Conservation (phyloP, 2,329 filamentous ascomycete species). For the Phialemonium atrogriseum region DNA sequence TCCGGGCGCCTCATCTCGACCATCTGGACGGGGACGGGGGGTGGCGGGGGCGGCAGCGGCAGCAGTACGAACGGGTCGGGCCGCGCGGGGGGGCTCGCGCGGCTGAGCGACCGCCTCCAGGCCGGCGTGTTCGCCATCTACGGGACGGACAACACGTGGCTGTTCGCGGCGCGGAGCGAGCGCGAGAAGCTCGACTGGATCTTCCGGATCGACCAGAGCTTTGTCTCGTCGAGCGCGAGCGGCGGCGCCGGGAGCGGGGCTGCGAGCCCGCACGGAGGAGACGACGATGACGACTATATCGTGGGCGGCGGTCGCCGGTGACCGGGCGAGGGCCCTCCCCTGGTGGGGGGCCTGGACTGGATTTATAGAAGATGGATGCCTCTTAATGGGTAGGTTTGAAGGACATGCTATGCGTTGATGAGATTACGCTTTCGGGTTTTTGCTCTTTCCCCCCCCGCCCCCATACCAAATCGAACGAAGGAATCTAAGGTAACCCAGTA, state of each 20-base stretch:
- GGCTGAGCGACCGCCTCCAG: conserved; percentile 50
- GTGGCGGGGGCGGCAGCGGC: conserved; percentile 17
- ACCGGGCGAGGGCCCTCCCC: background rate
- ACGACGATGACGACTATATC: conserved; percentile 4
- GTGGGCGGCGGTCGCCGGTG: background rate
- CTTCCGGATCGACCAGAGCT: conserved; percentile 81
- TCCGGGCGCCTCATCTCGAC: conserved; percentile 47
- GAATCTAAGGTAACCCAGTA: too few species aligned
- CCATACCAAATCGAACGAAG: too few species aligned
- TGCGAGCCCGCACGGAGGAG: conserved; percentile 23
- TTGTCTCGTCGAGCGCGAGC: conserved; percentile 40
- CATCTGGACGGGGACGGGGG: conserved; percentile 42
- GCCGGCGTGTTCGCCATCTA: conserved; percentile 89
- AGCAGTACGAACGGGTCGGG: conserved; percentile 9
- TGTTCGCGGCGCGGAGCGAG: conserved; percentile 85
- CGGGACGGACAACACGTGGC: conserved; percentile 86
- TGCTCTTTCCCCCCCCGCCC: background rate
- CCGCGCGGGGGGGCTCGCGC: conserved; percentile 36
- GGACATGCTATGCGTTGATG: conserved; percentile 1
- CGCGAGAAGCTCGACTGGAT: conserved; percentile 97
- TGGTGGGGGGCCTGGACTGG: background rate
- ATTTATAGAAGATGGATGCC: background rate
- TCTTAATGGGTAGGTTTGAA: background rate
- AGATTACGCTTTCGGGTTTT: conserved; percentile 1
- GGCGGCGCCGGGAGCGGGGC: conserved; percentile 30